Evolutionary conservation across 306 rosid genomes (phyloP), one percentile per base, ranked within the genome.

Genomic region (Citrullus colocynthis): DNA sequence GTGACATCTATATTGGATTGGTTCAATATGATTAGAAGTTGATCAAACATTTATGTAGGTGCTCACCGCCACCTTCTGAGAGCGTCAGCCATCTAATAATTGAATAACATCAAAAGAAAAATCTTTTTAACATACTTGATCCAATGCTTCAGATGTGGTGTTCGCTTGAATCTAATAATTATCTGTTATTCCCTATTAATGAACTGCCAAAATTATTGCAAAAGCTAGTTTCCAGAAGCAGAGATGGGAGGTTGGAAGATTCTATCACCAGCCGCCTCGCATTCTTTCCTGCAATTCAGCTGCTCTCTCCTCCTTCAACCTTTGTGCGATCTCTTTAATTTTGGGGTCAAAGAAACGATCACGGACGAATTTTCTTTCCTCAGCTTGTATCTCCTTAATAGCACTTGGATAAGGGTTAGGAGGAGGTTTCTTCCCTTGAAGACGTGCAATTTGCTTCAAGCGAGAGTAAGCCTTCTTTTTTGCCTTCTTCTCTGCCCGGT

Each of bases 381-480:
- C 85, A 20, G 92, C 93, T 85, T 90, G 92, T 78, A 93, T 93
- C 85, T 88, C 89, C 85, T 82, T 86, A 80, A 90, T 28, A 44
- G 87, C 86, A 66, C 91, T 89, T 17, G 97, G 97, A 82, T 83
- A 95, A 18, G 97, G 99, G 84, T 90, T 91, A 36, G 91, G 91
- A 83, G 96, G 99, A 73, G 83, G 93, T 77, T 56, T 88, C 85
- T 87, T 95, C 82, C 97, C 97, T 84, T 86, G 91, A 84, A 83
- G 86, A 77, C 88, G 90, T 3, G 92, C 88, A 72, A 89, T 86
- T 83, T 87, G 84, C 86, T 91, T 95, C 88, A 92, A 78, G 7
- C 87, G 88, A 7, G 66, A 18, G 84, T 90, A 86, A 52, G 97
- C 97, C 81, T 87, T 83, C 96, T 87, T 92, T 89, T 88, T 92